Percentiles rank a stretch among this genome's conserved stretches.
Evolutionary conservation across 352 stramenopile genomes (phyloP).

Genomic region (Pythium apleroticum): DNA sequence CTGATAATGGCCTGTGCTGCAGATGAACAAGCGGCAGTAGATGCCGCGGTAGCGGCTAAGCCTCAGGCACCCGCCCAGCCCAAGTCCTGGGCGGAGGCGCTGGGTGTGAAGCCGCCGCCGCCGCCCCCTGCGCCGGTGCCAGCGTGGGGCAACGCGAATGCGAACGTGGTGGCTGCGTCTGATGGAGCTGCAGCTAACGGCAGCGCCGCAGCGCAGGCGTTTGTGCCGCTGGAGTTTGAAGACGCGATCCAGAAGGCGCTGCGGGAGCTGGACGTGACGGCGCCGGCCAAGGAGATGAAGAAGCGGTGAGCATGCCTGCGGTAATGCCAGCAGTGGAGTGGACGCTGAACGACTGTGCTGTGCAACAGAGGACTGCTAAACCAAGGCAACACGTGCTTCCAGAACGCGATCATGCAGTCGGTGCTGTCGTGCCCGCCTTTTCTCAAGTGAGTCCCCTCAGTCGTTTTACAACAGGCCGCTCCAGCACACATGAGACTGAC

Average conservation of each 20-base stretch:
- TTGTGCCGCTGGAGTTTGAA: slow-evolving; percentile 49
- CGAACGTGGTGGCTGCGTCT: neutral
- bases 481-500: neutral
- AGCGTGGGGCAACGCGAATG: slow-evolving; percentile 32
- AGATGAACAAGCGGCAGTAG: slow-evolving; percentile 10
- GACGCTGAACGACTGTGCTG: neutral
- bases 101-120: slow-evolving; percentile 39
- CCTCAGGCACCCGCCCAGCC: slow-evolving; percentile 16
- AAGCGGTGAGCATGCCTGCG: slow-evolving; percentile 46
- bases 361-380: slow-evolving; percentile 66
- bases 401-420: slow-evolving; percentile 88
- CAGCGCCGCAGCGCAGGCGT: neutral
- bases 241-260: slow-evolving; percentile 69
- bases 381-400: slow-evolving; percentile 88
- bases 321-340: neutral
- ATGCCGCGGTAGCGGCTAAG: neutral
- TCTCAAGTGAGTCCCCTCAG: slow-evolving; percentile 56
- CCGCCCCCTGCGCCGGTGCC: slow-evolving; percentile 15
- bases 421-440: slow-evolving; percentile 76
- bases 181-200: neutral
- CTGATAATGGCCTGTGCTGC: neutral
- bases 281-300: slow-evolving; percentile 80
- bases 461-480: neutral
- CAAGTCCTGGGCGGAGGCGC: slow-evolving; percentile 65
- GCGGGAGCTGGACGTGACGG: slow-evolving; percentile 45